Conservation (phyloP, 139 green algal species). For the Chlamydomonas sp. region DNA sequence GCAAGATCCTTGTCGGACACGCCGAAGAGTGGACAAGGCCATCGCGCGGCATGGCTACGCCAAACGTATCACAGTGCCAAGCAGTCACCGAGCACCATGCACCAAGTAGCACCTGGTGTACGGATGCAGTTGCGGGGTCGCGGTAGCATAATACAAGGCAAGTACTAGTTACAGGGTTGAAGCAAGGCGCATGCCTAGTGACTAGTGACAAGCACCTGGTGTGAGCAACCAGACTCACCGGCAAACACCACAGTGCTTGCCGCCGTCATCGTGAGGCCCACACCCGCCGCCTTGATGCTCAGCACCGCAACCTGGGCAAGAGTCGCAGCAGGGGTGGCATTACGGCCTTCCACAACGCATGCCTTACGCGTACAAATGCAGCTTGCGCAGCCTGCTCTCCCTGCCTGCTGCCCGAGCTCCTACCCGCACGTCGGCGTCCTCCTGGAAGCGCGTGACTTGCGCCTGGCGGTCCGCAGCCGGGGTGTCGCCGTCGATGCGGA, state of each 20-base stretch:
- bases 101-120: neutral
- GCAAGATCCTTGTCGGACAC: neutral
- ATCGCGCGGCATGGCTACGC: neutral
- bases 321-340: neutral
- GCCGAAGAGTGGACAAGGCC: neutral
- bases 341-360: neutral
- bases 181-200: neutral
- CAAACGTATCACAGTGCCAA: neutral
- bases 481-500: slow-evolving; percentile 88
- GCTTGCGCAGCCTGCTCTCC: no score
- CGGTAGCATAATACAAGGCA: neutral
- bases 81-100: neutral
- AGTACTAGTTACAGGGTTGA: neutral
- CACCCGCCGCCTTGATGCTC: slow-evolving; percentile 79
- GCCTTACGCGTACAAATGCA: no score
- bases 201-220: neutral
- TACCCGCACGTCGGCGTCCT: slow-evolving; percentile 54
- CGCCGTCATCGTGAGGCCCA: slow-evolving; percentile 85
- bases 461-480: slow-evolving; percentile 49
- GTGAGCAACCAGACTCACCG: neutral
- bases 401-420: neutral
- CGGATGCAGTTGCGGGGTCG: neutral
- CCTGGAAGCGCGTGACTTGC: slow-evolving; percentile 69
- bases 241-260: slow-evolving; percentile 62
- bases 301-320: slow-evolving; percentile 69